phyloP scores from a whole-genome alignment of 1,139 yeast species.

The Pichia sp. region DNA sequence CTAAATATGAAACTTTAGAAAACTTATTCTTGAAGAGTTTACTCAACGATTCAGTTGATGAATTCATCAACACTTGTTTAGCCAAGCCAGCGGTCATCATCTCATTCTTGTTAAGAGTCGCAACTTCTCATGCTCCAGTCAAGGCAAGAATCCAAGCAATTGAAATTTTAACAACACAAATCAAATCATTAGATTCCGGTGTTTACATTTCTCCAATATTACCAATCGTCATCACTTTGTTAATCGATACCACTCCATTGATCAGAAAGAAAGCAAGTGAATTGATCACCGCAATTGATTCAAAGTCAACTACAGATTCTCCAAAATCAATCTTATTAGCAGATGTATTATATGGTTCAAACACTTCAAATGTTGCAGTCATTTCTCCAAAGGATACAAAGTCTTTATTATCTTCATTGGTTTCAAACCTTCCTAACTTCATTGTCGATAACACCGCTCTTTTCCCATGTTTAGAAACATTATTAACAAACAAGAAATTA shows the following conservation, averaged over 20 bases:
- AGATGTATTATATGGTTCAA: constrained; percentile 46
- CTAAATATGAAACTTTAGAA: constrained; percentile 44
- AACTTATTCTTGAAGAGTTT: constrained; percentile 43
- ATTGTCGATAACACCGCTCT: constrained; percentile 46
- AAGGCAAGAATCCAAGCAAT: constrained; percentile 52
- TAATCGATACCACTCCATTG: constrained; percentile 38
- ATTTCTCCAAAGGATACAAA: constrained; percentile 66
- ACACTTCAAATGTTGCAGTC: constrained; percentile 42
- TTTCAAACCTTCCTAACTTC: constrained; percentile 38
- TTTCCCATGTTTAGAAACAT: constrained; percentile 28
- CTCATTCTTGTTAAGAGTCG: constrained; percentile 57
- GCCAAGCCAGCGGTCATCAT: constrained; percentile 28
- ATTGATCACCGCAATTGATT: constrained; percentile 36
- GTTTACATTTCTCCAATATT: constrained; percentile 38
- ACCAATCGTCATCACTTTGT: constrained; percentile 41
- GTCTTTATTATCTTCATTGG: constrained; percentile 45
- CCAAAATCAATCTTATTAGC: constrained; percentile 41
- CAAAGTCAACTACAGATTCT: constrained; percentile 23
- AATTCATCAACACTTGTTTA: constrained; percentile 37
- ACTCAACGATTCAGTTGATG: constrained; percentile 28
- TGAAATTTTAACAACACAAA: constrained; percentile 36
- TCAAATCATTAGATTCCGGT: constrained; percentile 33
- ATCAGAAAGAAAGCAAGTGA: constrained; percentile 37
- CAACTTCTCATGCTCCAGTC: constrained; percentile 56
- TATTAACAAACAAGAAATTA: constrained; percentile 41